Evolutionary conservation across 2,329 filamentous ascomycete genomes (phyloP), one percentile per base, ranked within the genome.

Genomic region (Coniella lustricola): DNA sequence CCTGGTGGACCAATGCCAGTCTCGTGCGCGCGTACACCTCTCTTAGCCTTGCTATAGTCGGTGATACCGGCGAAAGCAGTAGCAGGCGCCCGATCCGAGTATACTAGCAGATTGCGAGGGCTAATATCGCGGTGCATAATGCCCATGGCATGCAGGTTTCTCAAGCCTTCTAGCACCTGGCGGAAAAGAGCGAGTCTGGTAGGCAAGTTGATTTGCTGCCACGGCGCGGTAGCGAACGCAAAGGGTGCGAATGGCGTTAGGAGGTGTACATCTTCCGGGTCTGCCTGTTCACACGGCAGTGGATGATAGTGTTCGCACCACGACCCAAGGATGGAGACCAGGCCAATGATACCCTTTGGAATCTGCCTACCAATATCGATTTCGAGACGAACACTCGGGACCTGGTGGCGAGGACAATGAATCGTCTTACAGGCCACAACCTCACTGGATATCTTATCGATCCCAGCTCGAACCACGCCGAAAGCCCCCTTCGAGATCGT

Each of bases 121-220:
- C 50, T 54, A 25, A 56, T 54, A 29, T 56, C 52, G 13, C 54
- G 45, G 31, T 56, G 52, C 45, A 56, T 56, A 17, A 54, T 37
- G 20, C 44, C 35, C 16, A 25, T 12, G 35, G 41, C 31, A 35
- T 56, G 50, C 14, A 56, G 42, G 18, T 44, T 44, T 9, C 20
- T 18, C 22, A 56, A 45, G 18, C 53, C 53, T n/a, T 41, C 25
- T 9, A 54, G 53, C 39, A 49, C 49, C 40, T 46, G 20, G 22
- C 38, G 50, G 34, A 54, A 54, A 1, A 54, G 47, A 4, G 31
- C 29, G 10, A 54, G 41, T 18, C 53, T 51, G 22, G 20, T 38
- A 10, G 21, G 32, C 16, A 37, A 16, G 37, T 29, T 3, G 8
- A 49, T 34, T 5, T 32, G 34, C 7, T 16, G 37, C 50, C 47